Base-by-base conservation (phyloP, 805 yeast genomes). In the Zygosaccharomyces pseudorouxii region DNA sequence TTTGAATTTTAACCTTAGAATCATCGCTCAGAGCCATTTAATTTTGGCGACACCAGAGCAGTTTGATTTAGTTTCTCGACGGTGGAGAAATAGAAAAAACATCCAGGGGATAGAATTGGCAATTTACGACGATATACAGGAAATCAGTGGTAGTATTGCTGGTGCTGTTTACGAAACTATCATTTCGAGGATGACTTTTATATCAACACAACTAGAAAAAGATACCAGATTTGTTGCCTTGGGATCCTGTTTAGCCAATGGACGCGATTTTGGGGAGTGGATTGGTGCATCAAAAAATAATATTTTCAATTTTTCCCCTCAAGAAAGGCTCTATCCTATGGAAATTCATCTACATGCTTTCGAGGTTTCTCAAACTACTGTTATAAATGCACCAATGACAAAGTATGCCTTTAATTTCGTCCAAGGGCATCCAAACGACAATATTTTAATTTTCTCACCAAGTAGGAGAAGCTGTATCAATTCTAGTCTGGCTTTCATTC, bases 251-350 rank as follows among this genome's bases (percentile, higher is more conserved):
- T 63, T 92, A 35, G 80, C 93, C 0, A 86, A 83, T 59, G 86
- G 85, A 3, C 74, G 79, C 45, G 96, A 88, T 54, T 67, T 90
- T 49, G 92, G 86, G 1, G 87, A 84, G 46, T 93, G 98, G 97
- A 66, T 93, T 25, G 95, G 93, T 2, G 82, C 85, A 22, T 56
- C 75, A 1, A 83, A 80, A 57, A 70, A 66, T 18, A 73, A 80
- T 42, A 73, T 82, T 5, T 88, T 74, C 70, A 89, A 89, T 58
- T 89, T 85, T 62, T 75, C 80, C 14, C 82, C 95, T 0, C 70
- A 70, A 43, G 83, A 81, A 38, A 71, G 92, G 48, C 69, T 71
- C 7, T 61, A 69, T 38, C 80, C 86, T 3, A 56, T 88, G 11
- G 79, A 76, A 47, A 79, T 86, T 18, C 82, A 75, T 54, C 58